Percentiles rank a stretch among this genome's conserved stretches.
Evolutionary conservation across 2,329 filamentous ascomycete species (phyloP).

Genomic region (Trichoderma polysporum): DNA sequence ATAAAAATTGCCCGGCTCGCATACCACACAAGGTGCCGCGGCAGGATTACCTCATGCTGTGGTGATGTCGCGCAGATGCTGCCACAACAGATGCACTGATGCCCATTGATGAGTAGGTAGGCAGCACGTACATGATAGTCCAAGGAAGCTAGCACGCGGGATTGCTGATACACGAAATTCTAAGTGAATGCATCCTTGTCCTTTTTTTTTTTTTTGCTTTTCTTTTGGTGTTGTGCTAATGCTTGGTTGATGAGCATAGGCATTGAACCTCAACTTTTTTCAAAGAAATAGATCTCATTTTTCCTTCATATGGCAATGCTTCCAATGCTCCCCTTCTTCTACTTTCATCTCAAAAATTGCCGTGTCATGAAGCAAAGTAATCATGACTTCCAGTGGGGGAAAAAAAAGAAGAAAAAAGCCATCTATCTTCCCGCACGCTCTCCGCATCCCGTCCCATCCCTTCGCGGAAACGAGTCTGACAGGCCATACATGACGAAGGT

Average conservation of each 20-base stretch:
- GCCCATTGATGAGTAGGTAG: slow-evolving; percentile 9
- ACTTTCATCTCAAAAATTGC: too few relatives aligned
- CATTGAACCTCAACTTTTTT: too few relatives aligned
- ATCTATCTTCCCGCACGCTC: neutral
- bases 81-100: slow-evolving; percentile 11
- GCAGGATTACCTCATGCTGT: neutral
- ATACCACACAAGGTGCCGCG: neutral
- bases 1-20: neutral
- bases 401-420: neutral
- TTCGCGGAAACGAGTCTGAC: neutral
- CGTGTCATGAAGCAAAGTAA: too few relatives aligned
- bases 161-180: neutral
- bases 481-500: neutral
- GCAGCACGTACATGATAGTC: neutral
- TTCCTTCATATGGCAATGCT: too few relatives aligned
- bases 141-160: neutral
- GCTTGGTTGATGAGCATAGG: neutral
- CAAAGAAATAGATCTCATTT: too few relatives aligned
- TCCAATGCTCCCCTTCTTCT: too few relatives aligned
- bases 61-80: slow-evolving; percentile 7
- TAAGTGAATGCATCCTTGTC: neutral
- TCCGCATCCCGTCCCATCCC: neutral
- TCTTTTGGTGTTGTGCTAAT: neutral
- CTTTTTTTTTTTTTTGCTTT: neutral
- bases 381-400: too few relatives aligned